These are phyloP conservation scores for Boletus sp. DNA, from an alignment of 768 basidiomycete genomes.

Conservation along the genomic window DNA sequence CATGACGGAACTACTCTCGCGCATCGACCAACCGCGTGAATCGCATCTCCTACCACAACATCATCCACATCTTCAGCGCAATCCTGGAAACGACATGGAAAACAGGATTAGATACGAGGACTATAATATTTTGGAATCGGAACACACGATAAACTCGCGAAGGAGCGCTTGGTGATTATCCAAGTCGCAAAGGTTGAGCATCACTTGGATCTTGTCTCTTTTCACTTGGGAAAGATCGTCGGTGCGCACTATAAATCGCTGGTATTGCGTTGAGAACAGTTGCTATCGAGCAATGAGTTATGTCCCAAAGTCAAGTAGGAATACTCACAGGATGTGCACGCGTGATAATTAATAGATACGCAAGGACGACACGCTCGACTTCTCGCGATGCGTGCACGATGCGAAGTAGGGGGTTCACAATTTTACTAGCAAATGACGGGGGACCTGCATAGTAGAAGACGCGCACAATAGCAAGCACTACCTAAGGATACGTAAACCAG, in stretches of 20 bases:
- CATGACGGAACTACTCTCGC: slow-evolving; percentile 68
- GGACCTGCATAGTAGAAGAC: slow-evolving; percentile 74
- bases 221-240: slow-evolving; percentile 69
- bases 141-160: slow-evolving; percentile 79
- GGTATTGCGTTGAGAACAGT: slow-evolving; percentile 61
- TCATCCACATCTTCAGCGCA: slow-evolving; percentile 81
- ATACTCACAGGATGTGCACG: slow-evolving; percentile 61
- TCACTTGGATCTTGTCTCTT: slow-evolving; percentile 68
- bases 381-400: slow-evolving; percentile 69
- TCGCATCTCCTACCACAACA: slow-evolving; percentile 64
- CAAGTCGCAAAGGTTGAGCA: slow-evolving; percentile 61
- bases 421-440: slow-evolving; percentile 49
- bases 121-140: background rate
- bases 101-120: background rate
- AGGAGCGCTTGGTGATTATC: slow-evolving; percentile 73
- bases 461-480: slow-evolving; percentile 73
- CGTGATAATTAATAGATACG: slow-evolving; percentile 67
- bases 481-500: slow-evolving; percentile 42
- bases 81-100: slow-evolving; percentile 46
- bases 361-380: slow-evolving; percentile 70
- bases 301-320: background rate
- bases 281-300: slow-evolving; percentile 16
- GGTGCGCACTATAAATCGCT: slow-evolving; percentile 66
- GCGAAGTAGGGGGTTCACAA: slow-evolving; percentile 72
- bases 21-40: slow-evolving; percentile 76